These are phyloP conservation scores for Gryganskiella cystojenkinii DNA, from an alignment of 192 early-diverging fungal species.

Conservation along the genomic window DNA sequence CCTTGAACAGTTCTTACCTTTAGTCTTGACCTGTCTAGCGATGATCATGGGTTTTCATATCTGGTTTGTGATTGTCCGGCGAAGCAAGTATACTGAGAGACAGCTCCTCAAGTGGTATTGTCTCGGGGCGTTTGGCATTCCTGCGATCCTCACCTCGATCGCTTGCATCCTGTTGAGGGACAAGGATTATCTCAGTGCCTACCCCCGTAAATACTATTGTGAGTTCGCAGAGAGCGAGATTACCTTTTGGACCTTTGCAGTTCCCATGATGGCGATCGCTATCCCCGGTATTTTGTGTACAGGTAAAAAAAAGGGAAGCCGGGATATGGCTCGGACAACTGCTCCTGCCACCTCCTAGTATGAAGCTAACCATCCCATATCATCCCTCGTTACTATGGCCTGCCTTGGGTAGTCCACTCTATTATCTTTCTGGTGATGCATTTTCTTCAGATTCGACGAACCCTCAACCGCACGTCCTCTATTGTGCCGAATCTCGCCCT, in stretches of 20 bases:
- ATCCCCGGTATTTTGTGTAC: conserved; percentile 14
- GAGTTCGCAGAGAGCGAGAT: conserved; percentile 16
- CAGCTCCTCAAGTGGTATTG: conserved; percentile 40
- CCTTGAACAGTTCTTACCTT: conserved; percentile 26
- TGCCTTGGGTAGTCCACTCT: background rate
- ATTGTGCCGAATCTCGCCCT: background rate
- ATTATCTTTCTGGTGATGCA: conserved; percentile 10
- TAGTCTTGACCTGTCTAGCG: conserved; percentile 11
- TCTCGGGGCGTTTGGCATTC: conserved; percentile 18
- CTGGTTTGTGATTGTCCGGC: conserved; percentile 27
- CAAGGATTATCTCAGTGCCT: conserved; percentile 9
- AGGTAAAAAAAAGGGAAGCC: conserved; percentile 2
- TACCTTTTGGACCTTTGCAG: conserved; percentile 14
- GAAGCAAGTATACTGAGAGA: conserved; percentile 6
- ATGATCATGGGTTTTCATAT: conserved; percentile 37
- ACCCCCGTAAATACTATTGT: conserved; percentile 27
- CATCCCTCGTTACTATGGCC: too few species aligned
- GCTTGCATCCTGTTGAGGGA: conserved; percentile 24
- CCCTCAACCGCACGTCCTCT: background rate
- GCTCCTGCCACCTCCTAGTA: too few species aligned
- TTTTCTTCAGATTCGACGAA: conserved; percentile 9
- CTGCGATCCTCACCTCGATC: conserved; percentile 7
- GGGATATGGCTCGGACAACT: too few species aligned
- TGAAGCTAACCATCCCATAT: background rate
- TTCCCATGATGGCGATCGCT: conserved; percentile 21